Conservation (phyloP, 2,329 filamentous ascomycete genomes). For the Ophiognomonia clavigignenti-juglandacearum region DNA sequence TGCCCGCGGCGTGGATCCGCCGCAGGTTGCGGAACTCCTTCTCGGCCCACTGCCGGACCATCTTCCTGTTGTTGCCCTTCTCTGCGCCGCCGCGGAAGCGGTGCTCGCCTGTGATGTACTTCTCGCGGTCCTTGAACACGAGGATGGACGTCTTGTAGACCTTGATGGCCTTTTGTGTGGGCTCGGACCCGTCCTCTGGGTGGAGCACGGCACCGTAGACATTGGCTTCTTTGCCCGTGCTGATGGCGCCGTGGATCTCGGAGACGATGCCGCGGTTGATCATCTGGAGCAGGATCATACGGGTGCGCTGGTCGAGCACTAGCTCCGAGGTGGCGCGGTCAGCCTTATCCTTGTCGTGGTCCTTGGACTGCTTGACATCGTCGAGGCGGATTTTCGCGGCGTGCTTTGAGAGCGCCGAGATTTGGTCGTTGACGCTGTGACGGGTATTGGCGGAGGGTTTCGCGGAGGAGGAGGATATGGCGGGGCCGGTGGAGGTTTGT, state of each 20-base stretch:
- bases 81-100: conserved; percentile 87
- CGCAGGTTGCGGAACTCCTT: conserved; percentile 96
- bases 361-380: conserved; percentile 49
- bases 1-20: conserved; percentile 75
- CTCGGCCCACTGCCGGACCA: conserved; percentile 98
- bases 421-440: conserved; percentile 79
- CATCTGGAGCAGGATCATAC: conserved; percentile 94
- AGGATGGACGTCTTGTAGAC: conserved; percentile 98
- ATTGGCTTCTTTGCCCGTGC: conserved; percentile 96
- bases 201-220: conserved; percentile 84
- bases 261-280: conserved; percentile 87
- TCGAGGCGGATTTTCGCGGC: conserved; percentile 81
- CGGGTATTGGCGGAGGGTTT: conserved; percentile 75
- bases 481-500: conserved; percentile 43
- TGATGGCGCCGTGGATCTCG: conserved; percentile 91
- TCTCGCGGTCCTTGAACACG: conserved; percentile 95
- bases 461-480: conserved; percentile 59
- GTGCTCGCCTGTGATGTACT: conserved; percentile 92
- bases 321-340: conserved; percentile 93
- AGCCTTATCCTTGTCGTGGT: conserved; percentile 74
- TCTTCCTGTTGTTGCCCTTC: conserved; percentile 90
- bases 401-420: conserved; percentile 77
- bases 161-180: conserved; percentile 83
- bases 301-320: conserved; percentile 87
- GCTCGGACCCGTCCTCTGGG: conserved; percentile 45